These are phyloP conservation scores for Neostapfia colusana DNA, from an alignment of 176 grass and related monocot species.

Conservation along the genomic window DNA sequence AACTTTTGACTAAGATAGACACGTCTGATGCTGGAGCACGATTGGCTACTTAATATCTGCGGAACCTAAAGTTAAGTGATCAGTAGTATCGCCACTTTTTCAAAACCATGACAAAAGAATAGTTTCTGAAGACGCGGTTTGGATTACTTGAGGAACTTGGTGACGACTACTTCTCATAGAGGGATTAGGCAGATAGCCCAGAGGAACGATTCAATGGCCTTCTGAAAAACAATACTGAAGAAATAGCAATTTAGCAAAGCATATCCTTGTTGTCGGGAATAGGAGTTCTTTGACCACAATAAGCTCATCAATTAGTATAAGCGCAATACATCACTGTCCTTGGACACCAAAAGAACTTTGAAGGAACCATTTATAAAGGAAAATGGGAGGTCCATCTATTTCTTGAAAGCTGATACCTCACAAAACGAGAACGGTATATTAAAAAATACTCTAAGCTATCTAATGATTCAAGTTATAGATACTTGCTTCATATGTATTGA, in stretches of 20 bases:
- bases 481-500: neutral
- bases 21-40: neutral
- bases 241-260: neutral
- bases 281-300: slow-evolving; percentile 16
- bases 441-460: neutral
- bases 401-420: neutral
- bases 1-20: slow-evolving; percentile 40
- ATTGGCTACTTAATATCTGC: neutral
- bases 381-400: neutral
- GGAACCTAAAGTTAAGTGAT: neutral
- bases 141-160: slow-evolving; percentile 20
- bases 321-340: neutral
- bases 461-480: neutral
- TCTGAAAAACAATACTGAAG: neutral
- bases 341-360: slow-evolving; percentile 19
- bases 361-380: slow-evolving; percentile 10
- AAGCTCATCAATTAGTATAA: neutral
- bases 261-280: neutral
- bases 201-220: neutral
- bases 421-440: neutral
- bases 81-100: slow-evolving; percentile 5
- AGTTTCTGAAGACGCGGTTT: neutral
- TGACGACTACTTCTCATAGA: slow-evolving; percentile 24
- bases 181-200: slow-evolving; percentile 5
- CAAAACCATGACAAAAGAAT: slow-evolving; percentile 9